phyloP scores from a whole-genome alignment of 805 yeast species.

The Cyberlindnera petersonii region DNA sequence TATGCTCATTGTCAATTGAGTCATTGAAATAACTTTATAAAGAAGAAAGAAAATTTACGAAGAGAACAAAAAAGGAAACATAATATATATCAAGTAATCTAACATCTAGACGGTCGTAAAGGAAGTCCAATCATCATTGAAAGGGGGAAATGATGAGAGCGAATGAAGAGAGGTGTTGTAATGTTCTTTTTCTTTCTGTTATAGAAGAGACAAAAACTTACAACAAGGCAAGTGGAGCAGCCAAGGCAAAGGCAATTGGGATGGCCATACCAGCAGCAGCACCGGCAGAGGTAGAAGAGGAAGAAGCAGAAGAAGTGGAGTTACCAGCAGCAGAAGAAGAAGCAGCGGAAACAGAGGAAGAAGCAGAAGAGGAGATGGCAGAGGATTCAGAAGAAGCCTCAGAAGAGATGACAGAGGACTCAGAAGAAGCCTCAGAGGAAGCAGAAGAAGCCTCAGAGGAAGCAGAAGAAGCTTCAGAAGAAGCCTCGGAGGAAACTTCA shows the following conservation, averaged over 20 bases:
- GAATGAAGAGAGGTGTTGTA: no score
- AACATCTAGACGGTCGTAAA: no score
- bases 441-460: conserved; percentile 3
- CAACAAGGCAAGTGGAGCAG: conserved; percentile 19
- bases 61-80: no score
- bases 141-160: no score
- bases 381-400: conserved; percentile 6
- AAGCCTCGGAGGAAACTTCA: conserved; percentile 9
- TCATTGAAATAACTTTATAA: no score
- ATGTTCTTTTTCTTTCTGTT: not conserved
- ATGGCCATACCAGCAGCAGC: conserved; percentile 15
- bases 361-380: conserved; percentile 6
- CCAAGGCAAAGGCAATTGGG: conserved; percentile 18
- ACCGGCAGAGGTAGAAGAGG: conserved; percentile 3
- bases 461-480: conserved; percentile 3
- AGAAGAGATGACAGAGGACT: conserved; percentile 14
- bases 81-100: no score
- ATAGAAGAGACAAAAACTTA: conserved; percentile 4
- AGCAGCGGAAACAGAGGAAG: conserved; percentile 4
- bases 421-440: conserved; percentile 1
- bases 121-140: no score
- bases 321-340: conserved; percentile 8
- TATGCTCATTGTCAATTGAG: no score
- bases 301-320: conserved; percentile 2
- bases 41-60: no score